phyloP scores from a whole-genome alignment of 2,329 filamentous ascomycete species.

The Penicillium sp. region DNA sequence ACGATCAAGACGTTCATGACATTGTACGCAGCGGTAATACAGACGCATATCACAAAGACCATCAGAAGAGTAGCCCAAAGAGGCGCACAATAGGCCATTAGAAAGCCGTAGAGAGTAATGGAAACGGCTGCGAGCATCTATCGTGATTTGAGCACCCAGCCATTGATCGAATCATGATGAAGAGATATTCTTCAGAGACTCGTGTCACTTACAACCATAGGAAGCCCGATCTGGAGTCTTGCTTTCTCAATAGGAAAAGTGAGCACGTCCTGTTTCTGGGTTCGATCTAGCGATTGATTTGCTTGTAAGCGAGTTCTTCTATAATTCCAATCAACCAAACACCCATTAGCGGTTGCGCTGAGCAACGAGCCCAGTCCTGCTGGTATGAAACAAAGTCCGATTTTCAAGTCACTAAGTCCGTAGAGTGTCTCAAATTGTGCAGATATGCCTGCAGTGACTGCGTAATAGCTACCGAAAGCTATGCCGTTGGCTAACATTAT shows the following conservation, averaged over 20 bases:
- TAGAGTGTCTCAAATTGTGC: constrained; percentile 45
- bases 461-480: constrained; percentile 47
- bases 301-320: constrained; percentile 54
- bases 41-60: constrained; percentile 37
- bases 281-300: constrained; percentile 56
- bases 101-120: constrained; percentile 10
- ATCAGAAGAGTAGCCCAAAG: constrained; percentile 28
- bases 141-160: not conserved
- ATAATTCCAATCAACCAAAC: constrained; percentile 67
- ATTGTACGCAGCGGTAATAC: constrained; percentile 42
- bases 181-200: not conserved
- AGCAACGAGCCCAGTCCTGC: constrained; percentile 27
- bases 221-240: constrained; percentile 33
- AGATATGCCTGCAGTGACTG: constrained; percentile 44
- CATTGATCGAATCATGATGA: not conserved
- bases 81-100: constrained; percentile 13
- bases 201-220: constrained; percentile 15
- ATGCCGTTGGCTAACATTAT: constrained; percentile 38
- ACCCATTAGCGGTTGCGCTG: constrained; percentile 24
- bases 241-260: constrained; percentile 49
- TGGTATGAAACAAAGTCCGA: constrained; percentile 37
- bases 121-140: constrained; percentile 14
- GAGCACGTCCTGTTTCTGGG: constrained; percentile 55
- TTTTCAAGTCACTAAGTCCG: constrained; percentile 43
- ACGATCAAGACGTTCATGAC: constrained; percentile 47